Evolutionary conservation across 257 asterid species (phyloP).

Genomic region (Forsythia viridissima): DNA sequence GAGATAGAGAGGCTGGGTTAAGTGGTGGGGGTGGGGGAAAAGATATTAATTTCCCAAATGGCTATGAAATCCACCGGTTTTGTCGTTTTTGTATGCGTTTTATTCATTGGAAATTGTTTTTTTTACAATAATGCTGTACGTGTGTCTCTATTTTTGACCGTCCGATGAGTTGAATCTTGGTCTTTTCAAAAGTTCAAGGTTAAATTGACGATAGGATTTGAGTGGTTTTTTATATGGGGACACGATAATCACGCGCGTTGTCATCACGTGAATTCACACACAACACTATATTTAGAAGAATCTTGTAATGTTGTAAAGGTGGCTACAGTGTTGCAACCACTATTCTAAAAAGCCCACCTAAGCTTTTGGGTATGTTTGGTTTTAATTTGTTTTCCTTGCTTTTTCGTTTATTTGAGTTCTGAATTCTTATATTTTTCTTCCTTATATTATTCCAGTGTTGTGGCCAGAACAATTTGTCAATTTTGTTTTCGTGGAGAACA

Average conservation of each 20-base stretch:
- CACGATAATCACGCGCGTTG: constrained; percentile 39
- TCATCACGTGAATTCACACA: constrained; percentile 18
- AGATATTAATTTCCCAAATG: background rate
- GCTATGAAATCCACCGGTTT: constrained; percentile 14
- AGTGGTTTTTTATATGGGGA: constrained; percentile 13
- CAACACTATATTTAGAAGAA: constrained; percentile 16
- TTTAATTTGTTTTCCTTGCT: too few species aligned
- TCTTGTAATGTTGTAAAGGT: constrained; percentile 4
- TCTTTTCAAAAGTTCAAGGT: constrained; percentile 8
- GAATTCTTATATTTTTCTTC: too few species aligned
- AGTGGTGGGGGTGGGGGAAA: constrained; percentile 13
- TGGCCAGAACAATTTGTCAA: too few species aligned
- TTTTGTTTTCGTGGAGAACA: too few species aligned
- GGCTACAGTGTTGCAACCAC: constrained; percentile 16
- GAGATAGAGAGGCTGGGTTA: constrained; percentile 1
- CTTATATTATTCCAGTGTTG: too few species aligned
- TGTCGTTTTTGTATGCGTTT: constrained; percentile 19
- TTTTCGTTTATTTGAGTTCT: too few species aligned
- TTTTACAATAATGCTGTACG: constrained; percentile 30
- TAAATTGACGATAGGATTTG: constrained; percentile 27
- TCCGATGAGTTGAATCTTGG: constrained; percentile 29
- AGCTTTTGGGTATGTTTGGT: too few species aligned
- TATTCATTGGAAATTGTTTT: constrained; percentile 17
- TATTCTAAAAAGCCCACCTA: too few species aligned
- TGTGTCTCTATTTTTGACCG: constrained; percentile 34